These are phyloP conservation scores for Leishmania tarentolae DNA, from an alignment of 208 protist genomes.

Conservation along the genomic window DNA sequence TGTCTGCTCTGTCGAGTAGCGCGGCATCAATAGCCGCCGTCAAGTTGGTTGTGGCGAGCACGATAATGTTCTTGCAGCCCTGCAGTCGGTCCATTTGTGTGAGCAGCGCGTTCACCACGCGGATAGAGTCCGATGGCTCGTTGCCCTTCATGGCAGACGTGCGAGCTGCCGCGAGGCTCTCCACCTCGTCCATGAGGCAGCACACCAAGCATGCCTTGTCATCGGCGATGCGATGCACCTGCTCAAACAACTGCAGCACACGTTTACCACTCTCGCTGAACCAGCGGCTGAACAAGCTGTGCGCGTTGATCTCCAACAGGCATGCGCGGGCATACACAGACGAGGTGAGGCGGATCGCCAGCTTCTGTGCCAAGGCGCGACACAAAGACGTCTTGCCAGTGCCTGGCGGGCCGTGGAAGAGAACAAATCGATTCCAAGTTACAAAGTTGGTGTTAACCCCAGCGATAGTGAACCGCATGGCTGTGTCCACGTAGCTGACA, in stretches of 20 bases:
- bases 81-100: conserved; percentile 96
- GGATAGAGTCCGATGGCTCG: conserved; percentile 95
- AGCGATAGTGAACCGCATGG: conserved; percentile 85
- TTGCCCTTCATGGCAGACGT: conserved; percentile 85
- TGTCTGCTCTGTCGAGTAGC: conserved; percentile 97
- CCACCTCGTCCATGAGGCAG: conserved; percentile 97
- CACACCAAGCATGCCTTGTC: conserved; percentile 73
- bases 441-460: conserved; percentile 82
- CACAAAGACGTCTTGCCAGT: conserved; percentile 95
- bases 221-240: conserved; percentile 78
- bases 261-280: conserved; percentile 98
- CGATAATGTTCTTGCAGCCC: conserved; percentile 86
- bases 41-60: conserved; percentile 97
- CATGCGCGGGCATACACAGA: conserved; percentile 41
- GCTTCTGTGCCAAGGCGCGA: conserved; percentile 86
- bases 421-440: conserved; percentile 79
- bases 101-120: conserved; percentile 96
- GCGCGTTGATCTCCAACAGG: conserved; percentile 96
- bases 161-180: conserved; percentile 93
- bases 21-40: conserved; percentile 93
- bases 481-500: conserved; percentile 89
- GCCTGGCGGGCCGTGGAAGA: conserved; percentile 94
- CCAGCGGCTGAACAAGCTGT: conserved; percentile 96
- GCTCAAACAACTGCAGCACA: conserved; percentile 94
- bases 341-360: conserved; percentile 59